Evolutionary conservation across 176 grass and related monocot species (phyloP).

Genomic region (Eragrostis curvula): DNA sequence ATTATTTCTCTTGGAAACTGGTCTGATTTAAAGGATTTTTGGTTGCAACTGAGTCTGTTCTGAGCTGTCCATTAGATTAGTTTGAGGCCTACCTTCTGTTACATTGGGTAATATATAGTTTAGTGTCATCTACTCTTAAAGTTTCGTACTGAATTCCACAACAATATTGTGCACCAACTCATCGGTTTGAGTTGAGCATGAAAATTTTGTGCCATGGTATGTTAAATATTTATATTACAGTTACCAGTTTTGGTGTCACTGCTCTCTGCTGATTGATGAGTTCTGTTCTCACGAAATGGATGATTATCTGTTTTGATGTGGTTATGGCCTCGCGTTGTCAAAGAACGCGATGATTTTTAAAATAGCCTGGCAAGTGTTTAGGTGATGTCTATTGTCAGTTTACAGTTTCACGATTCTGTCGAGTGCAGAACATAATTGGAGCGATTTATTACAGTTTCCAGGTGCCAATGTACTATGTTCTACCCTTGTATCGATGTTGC

Average conservation of each 20-base stretch:
- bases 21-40: background rate
- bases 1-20: background rate
- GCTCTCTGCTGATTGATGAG: background rate
- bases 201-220: constrained; percentile 27
- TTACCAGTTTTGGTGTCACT: background rate
- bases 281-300: background rate
- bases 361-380: background rate
- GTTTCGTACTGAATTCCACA: background rate
- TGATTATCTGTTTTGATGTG: background rate
- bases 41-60: background rate
- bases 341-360: too few species aligned
- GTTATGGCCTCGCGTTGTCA: background rate
- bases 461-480: too few species aligned
- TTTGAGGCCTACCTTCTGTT: constrained; percentile 10
- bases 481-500: too few species aligned
- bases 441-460: too few species aligned
- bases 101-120: constrained; percentile 37
- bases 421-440: background rate
- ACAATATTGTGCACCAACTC: background rate
- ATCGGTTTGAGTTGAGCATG: constrained; percentile 19
- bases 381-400: background rate
- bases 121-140: constrained; percentile 15
- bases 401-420: background rate
- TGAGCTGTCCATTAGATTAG: background rate
- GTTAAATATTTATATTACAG: background rate